Evolutionary conservation across 2,329 filamentous ascomycete genomes (phyloP).

Genomic region (Emmonsiellopsis sp.): DNA sequence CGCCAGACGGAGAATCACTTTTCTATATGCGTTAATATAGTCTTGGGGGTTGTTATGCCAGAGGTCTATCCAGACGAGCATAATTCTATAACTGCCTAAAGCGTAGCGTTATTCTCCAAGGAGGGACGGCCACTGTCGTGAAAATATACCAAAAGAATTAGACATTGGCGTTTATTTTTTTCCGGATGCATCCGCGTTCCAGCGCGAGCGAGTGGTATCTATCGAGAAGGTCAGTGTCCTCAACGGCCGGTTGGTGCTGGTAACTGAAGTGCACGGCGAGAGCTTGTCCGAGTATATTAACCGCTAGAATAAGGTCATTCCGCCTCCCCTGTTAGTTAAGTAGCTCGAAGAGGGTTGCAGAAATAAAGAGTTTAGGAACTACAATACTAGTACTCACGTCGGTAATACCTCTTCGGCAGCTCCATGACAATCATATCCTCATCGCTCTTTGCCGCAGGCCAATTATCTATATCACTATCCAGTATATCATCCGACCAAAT

Average conservation of each 20-base stretch:
- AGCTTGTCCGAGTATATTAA: not conserved
- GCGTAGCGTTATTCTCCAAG: too few relatives aligned
- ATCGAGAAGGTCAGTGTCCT: slow-evolving; percentile 42
- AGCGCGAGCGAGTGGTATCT: slow-evolving; percentile 45
- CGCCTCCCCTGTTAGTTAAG: slow-evolving; percentile 36
- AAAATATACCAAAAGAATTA: not conserved
- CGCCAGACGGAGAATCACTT: too few relatives aligned
- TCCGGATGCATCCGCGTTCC: slow-evolving; percentile 21
- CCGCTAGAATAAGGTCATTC: not conserved
- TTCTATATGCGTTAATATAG: too few relatives aligned
- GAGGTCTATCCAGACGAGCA: too few relatives aligned
- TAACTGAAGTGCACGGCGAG: slow-evolving; percentile 1
- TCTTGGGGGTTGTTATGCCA: too few relatives aligned
- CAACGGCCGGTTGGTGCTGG: not conserved
- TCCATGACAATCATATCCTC: slow-evolving; percentile 2
- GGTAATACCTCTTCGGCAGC: not conserved
- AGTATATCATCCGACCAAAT: slow-evolving; percentile 45
- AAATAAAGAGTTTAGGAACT: not conserved
- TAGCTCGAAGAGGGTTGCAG: slow-evolving; percentile 23
- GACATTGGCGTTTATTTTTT: too few relatives aligned
- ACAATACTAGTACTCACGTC: not conserved
- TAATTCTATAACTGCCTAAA: not conserved
- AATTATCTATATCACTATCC: slow-evolving; percentile 25
- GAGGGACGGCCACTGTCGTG: not conserved
- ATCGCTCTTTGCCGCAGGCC: not conserved